These are phyloP conservation scores for Darksidea phi DNA, from an alignment of 495 filamentous ascomycete genomes.

Conservation along the genomic window DNA sequence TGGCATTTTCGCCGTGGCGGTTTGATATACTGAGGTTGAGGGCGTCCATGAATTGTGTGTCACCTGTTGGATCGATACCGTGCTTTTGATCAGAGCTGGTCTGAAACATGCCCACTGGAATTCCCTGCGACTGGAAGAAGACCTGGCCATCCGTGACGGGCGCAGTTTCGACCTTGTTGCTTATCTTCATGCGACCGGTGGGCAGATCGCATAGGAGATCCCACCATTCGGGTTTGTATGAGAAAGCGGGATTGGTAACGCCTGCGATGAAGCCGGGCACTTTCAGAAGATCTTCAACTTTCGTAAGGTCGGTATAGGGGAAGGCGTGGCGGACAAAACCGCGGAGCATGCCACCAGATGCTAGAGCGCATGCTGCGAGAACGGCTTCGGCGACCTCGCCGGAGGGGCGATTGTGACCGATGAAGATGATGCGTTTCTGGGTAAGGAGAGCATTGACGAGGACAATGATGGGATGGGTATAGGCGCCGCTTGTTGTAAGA, in stretches of 20 bases:
- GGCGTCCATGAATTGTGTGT: slow-evolving; percentile 83
- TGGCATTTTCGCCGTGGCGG: slow-evolving; percentile 83
- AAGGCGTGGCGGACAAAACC: slow-evolving; percentile 98
- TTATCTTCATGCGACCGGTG: slow-evolving; percentile 91
- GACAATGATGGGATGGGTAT: slow-evolving; percentile 75
- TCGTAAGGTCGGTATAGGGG: slow-evolving; percentile 96
- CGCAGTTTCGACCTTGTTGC: slow-evolving; percentile 70
- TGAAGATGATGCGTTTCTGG: slow-evolving; percentile 93
- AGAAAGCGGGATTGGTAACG: slow-evolving; percentile 95
- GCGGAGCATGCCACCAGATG: slow-evolving; percentile 87
- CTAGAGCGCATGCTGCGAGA: slow-evolving; percentile 86
- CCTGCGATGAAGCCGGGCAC: slow-evolving; percentile 98
- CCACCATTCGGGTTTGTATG: slow-evolving; percentile 96
- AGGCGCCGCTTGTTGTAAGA: slow-evolving; percentile 84
- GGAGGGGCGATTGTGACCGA: slow-evolving; percentile 91
- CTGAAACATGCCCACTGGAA: slow-evolving; percentile 1
- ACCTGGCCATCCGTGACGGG: slow-evolving; percentile 75
- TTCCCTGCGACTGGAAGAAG: slow-evolving; percentile 73
- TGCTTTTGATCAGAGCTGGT: slow-evolving; percentile 38
- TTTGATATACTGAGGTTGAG: slow-evolving; percentile 78
- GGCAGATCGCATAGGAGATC: slow-evolving; percentile 93
- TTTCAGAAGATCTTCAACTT: slow-evolving; percentile 92
- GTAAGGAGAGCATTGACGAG: slow-evolving; percentile 82
- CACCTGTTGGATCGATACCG: slow-evolving; percentile 74
- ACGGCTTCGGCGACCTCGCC: slow-evolving; percentile 95